Evolutionary conservation across 2,329 filamentous ascomycete genomes (phyloP).

Genomic region (Myriosclerotinia duriaeana): DNA sequence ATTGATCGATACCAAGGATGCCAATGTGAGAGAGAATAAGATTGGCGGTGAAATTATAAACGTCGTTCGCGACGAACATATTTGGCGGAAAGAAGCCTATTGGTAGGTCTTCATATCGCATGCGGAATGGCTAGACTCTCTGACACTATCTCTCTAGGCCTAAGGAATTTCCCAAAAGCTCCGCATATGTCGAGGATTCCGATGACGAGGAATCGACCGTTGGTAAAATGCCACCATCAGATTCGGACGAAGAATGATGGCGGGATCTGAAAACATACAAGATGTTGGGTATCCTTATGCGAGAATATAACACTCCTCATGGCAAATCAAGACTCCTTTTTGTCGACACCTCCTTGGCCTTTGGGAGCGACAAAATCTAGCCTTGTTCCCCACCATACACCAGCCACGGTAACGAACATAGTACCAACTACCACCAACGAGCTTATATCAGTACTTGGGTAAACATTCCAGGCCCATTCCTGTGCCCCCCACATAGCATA

Average conservation of each 20-base stretch:
- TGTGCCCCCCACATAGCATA: slow-evolving; percentile 62
- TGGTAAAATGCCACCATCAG: slow-evolving; percentile 81
- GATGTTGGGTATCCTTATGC: background rate
- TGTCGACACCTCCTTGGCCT: slow-evolving; percentile 33
- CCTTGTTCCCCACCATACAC: slow-evolving; percentile 42
- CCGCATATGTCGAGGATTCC: slow-evolving; percentile 59
- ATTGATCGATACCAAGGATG: slow-evolving; percentile 68
- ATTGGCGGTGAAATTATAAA: slow-evolving; percentile 89
- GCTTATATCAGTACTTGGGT: slow-evolving; percentile 64
- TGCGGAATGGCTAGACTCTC: slow-evolving; percentile 2
- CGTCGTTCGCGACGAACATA: slow-evolving; percentile 85
- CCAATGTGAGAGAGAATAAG: slow-evolving; percentile 70
- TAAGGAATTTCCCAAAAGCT: slow-evolving; percentile 70
- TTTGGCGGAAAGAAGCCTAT: slow-evolving; percentile 84
- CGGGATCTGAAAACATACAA: background rate
- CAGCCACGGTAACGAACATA: slow-evolving; percentile 62
- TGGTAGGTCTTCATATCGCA: slow-evolving; percentile 57
- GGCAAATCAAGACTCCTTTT: slow-evolving; percentile 31
- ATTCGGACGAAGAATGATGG: slow-evolving; percentile 67
- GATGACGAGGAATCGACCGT: slow-evolving; percentile 77
- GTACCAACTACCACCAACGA: slow-evolving; percentile 68
- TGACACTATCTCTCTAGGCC: slow-evolving; percentile 56
- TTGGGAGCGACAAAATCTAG: slow-evolving; percentile 38
- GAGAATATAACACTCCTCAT: background rate
- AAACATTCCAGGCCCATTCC: slow-evolving; percentile 75